A percentile compares a stretch with the other conserved stretches of the same genome.
Conservation (phyloP, 305 asterid genomes). For the Fraxinus paxiana region DNA sequence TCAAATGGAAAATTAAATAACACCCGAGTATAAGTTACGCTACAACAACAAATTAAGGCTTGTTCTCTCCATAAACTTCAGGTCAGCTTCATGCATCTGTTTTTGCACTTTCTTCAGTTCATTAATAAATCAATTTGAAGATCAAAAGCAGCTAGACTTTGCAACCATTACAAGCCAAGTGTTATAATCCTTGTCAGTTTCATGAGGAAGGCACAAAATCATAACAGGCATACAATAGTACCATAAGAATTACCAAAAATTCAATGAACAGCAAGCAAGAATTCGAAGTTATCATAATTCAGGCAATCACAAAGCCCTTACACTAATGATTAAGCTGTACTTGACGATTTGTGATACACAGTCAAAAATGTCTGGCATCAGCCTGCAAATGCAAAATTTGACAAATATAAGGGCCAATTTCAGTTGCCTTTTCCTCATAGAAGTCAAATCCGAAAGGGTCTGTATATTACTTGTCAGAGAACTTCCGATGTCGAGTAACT, state of each 20-base stretch:
- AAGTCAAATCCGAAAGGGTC: constrained; percentile 13
- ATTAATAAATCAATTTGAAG: background rate
- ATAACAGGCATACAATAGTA: background rate
- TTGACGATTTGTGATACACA: constrained; percentile 32
- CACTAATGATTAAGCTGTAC: constrained; percentile 31
- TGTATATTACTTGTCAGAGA: constrained; percentile 37
- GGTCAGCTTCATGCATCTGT: background rate
- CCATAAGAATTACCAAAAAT: background rate
- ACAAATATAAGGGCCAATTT: background rate
- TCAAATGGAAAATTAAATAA: background rate
- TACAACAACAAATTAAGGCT: background rate
- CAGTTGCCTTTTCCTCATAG: background rate
- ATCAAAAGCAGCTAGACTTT: background rate
- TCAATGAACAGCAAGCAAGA: background rate
- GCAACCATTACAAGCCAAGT: background rate
- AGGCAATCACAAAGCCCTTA: constrained; percentile 24
- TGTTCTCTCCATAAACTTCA: background rate
- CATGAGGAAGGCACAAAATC: background rate
- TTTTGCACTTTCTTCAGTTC: background rate
- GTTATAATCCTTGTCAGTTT: background rate
- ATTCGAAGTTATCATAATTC: background rate
- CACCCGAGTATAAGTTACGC: background rate
- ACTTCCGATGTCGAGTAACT: constrained; percentile 41
- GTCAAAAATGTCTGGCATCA: constrained; percentile 34
- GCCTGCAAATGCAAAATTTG: constrained; percentile 29